Evolutionary conservation across 2,329 filamentous ascomycete species (phyloP).

Genomic region (Basipetospora chlamydospora): DNA sequence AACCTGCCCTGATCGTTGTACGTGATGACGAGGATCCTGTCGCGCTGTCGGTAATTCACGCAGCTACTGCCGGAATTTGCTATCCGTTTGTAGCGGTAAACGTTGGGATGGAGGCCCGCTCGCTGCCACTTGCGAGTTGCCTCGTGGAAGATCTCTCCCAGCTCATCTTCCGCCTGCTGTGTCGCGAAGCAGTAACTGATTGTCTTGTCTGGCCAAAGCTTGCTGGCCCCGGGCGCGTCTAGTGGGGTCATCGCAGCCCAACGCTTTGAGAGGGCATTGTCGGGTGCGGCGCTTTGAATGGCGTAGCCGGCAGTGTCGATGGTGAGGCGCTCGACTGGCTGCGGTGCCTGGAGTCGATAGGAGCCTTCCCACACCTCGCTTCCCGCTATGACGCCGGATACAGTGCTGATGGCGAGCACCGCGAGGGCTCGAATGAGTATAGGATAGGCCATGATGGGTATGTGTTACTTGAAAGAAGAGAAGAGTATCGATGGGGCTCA

Average conservation of each 20-base stretch:
- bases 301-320: not conserved
- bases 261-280: not conserved
- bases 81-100: not conserved
- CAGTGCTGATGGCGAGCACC: not conserved
- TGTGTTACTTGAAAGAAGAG: not conserved
- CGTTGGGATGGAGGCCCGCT: not conserved
- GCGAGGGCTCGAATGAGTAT: not conserved
- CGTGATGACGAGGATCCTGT: not conserved
- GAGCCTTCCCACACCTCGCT: conserved; percentile 2
- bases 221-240: no score
- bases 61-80: not conserved
- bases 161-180: not conserved
- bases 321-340: conserved; percentile 1
- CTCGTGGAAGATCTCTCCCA: not conserved
- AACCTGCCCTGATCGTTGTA: not conserved
- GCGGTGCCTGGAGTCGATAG: conserved; percentile 6
- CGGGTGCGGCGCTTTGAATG: not conserved
- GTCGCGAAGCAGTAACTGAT: conserved; percentile 10
- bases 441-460: not conserved
- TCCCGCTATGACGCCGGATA: not conserved
- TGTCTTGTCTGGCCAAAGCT: conserved; percentile 10
- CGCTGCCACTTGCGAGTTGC: not conserved
- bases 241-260: not conserved
- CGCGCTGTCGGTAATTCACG: not conserved
- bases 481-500: not conserved